Conservation (phyloP, 208 protist species). For the Herpetomonas muscarum region DNA sequence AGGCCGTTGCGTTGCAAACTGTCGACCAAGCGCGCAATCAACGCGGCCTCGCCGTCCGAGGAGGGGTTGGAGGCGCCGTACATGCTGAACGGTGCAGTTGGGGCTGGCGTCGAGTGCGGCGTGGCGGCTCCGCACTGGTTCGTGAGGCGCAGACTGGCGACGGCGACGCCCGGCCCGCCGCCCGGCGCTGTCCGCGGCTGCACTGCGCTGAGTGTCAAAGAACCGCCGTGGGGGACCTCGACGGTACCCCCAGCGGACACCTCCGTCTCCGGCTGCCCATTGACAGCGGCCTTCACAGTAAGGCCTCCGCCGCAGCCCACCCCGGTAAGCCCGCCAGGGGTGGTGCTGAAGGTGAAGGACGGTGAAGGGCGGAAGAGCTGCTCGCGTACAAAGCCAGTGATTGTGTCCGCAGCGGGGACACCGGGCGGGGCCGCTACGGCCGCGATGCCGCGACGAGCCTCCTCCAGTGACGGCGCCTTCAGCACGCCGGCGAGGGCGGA, state of each 20-base stretch:
- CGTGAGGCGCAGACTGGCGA: background rate
- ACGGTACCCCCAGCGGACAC: conserved; percentile 5
- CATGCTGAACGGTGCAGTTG: too few relatives aligned
- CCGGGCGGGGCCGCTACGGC: conserved; percentile 27
- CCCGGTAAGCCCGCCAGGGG: conserved; percentile 11
- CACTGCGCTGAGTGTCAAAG: background rate
- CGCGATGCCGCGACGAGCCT: conserved; percentile 41
- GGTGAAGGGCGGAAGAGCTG: conserved; percentile 49
- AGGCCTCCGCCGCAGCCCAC: conserved; percentile 29
- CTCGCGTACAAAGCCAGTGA: conserved; percentile 57
- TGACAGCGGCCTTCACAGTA: conserved; percentile 20
- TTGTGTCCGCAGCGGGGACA: conserved; percentile 28
- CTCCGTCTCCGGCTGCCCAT: conserved; percentile 10
- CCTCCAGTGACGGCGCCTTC: conserved; percentile 21
- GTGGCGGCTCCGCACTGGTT: too few relatives aligned
- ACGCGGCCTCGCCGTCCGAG: conserved; percentile 38
- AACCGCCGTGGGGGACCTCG: background rate
- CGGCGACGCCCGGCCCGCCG: too few relatives aligned
- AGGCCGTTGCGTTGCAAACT: conserved; percentile 49
- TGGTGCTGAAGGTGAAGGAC: conserved; percentile 43
- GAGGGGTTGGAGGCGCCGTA: background rate
- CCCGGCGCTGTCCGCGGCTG: conserved; percentile 2
- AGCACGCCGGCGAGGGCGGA: background rate
- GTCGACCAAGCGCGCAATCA: conserved; percentile 63
- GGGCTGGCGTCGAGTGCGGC: too few relatives aligned